A percentile compares a stretch with the other conserved stretches of the same genome.
phyloP scores from a whole-genome alignment of 2,329 filamentous ascomycete genomes.

The Fusarium sp. region DNA sequence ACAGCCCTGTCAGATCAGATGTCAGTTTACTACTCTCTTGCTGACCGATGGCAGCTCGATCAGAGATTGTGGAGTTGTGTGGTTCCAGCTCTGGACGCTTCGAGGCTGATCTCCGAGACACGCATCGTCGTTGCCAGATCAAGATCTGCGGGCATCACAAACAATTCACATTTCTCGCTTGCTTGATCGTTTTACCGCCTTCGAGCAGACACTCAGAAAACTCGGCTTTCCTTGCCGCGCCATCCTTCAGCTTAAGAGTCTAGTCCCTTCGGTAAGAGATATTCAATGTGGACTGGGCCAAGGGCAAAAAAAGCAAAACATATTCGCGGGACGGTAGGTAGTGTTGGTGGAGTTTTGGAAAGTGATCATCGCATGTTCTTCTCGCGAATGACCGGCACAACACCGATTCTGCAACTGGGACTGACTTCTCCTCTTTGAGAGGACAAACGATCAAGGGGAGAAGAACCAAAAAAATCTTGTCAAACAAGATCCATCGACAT shows the following conservation, averaged over 20 bases:
- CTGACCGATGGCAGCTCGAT: background rate
- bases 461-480: background rate
- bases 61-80: background rate
- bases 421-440: background rate
- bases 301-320: background rate
- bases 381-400: slow-evolving; percentile 9
- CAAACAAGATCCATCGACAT: background rate
- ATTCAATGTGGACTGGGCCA: background rate
- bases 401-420: background rate
- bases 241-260: background rate
- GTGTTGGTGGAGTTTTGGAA: background rate
- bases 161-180: slow-evolving; percentile 29
- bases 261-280: background rate
- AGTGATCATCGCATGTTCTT: slow-evolving; percentile 29
- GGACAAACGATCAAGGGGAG: background rate
- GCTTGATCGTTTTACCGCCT: background rate
- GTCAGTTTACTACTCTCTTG: background rate
- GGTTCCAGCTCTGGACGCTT: background rate
- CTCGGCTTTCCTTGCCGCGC: slow-evolving; percentile 3
- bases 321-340: background rate
- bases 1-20: background rate
- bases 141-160: slow-evolving; percentile 25
- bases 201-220: background rate
- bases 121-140: slow-evolving; percentile 15
- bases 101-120: slow-evolving; percentile 19